Conservation (phyloP, 2,329 filamentous ascomycete genomes). For the Didymella lethalis region DNA sequence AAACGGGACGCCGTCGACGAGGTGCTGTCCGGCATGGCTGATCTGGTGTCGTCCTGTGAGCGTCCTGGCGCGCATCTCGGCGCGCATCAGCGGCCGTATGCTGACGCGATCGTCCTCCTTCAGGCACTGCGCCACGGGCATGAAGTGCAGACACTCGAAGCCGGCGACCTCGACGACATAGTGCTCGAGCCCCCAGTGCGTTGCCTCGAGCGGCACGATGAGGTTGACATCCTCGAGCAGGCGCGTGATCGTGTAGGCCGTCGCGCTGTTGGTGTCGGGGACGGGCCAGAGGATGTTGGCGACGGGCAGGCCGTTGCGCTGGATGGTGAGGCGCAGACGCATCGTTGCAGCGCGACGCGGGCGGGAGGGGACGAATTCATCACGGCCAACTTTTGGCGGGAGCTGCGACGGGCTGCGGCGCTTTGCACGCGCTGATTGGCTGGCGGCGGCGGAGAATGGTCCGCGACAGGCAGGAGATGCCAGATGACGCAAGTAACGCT, state of each 20-base stretch:
- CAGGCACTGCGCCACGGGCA: conserved; percentile 72
- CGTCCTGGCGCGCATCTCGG: conserved; percentile 76
- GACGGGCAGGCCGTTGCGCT: conserved; percentile 48
- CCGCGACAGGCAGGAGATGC: conserved; percentile 15
- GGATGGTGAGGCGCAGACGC: conserved; percentile 49
- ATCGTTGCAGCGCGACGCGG: conserved; percentile 33
- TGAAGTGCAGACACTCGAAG: conserved; percentile 90
- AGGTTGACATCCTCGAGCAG: conserved; percentile 82
- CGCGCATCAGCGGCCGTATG: conserved; percentile 78
- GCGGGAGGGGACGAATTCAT: not conserved
- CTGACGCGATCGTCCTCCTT: conserved; percentile 87
- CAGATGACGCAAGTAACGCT: not conserved
- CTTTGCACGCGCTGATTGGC: not conserved
- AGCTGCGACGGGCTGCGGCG: conserved; percentile 17
- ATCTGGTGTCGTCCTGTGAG: conserved; percentile 85
- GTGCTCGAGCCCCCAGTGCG: conserved; percentile 86
- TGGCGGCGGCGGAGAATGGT: conserved; percentile 9
- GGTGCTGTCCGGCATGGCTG: conserved; percentile 75
- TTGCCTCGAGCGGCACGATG: conserved; percentile 79
- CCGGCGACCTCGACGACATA: conserved; percentile 81
- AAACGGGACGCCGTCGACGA: conserved; percentile 86
- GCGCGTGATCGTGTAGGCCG: conserved; percentile 70
- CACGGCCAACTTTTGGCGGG: conserved; percentile 24
- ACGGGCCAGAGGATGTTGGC: conserved; percentile 51
- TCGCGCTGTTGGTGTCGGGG: conserved; percentile 40